A percentile compares a stretch with the other conserved stretches of the same genome.
phyloP scores from a whole-genome alignment of 2,329 filamentous ascomycete species.

The Orbilia oligospora region DNA sequence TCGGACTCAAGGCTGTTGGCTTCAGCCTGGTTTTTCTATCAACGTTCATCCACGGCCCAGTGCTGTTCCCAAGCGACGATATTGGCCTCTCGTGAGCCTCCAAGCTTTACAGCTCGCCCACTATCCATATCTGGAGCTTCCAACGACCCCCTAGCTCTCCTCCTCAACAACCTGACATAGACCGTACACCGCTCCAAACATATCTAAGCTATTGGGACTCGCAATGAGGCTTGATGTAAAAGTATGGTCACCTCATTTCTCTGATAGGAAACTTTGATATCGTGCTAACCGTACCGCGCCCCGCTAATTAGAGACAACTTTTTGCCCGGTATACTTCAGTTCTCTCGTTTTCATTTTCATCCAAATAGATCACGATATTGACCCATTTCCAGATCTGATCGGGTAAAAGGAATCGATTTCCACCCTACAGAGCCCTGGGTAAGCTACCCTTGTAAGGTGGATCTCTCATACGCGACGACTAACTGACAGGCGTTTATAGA shows the following conservation, averaged over 20 bases:
- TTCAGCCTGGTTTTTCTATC: constrained; percentile 6
- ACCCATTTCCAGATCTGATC: constrained; percentile 76
- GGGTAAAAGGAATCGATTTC: constrained; percentile 97
- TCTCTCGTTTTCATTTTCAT: background rate
- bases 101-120: constrained; percentile 34
- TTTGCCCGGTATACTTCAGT: constrained; percentile 52
- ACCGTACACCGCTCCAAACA: constrained; percentile 20
- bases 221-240: constrained; percentile 60
- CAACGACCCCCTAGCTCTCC: constrained; percentile 27
- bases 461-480: background rate
- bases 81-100: constrained; percentile 7
- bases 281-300: constrained; percentile 30
- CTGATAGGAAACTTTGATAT: background rate
- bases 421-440: constrained; percentile 98
- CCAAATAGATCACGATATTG: background rate
- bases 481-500: constrained; percentile 67
- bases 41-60: background rate
- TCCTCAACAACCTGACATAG: background rate
- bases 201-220: constrained; percentile 11
- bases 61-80: background rate
- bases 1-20: constrained; percentile 25
- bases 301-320: constrained; percentile 48
- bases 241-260: constrained; percentile 13
- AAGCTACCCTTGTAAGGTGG: constrained; percentile 64
- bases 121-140: constrained; percentile 39